phyloP scores from a whole-genome alignment of 2,329 filamentous ascomycete species.

The Hawksworthiomyces lignivorus region DNA sequence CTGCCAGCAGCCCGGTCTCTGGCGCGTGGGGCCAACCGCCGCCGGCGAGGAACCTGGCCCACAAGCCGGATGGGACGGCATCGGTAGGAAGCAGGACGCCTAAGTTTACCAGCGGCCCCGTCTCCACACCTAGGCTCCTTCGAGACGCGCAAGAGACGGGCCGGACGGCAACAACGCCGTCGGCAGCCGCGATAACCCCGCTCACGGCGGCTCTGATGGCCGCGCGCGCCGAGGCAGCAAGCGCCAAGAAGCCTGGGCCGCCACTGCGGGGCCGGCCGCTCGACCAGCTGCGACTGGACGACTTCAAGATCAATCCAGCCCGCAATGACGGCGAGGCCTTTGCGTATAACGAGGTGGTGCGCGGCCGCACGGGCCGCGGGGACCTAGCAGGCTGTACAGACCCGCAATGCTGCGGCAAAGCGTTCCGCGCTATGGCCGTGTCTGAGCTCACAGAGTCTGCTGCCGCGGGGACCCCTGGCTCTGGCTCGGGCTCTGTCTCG shows the following conservation, averaged over 20 bases:
- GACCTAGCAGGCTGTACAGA: conserved; percentile 68
- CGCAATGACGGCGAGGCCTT: conserved; percentile 63
- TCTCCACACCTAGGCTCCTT: background rate
- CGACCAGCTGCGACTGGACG: conserved; percentile 51
- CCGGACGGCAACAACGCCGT: too few species aligned
- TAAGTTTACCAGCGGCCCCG: background rate
- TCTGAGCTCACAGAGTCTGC: conserved; percentile 39
- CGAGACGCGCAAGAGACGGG: background rate
- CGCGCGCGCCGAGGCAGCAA: background rate
- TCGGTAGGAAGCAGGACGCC: too few species aligned
- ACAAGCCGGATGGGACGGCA: background rate
- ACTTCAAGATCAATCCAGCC: conserved; percentile 76
- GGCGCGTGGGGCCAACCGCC: conserved; percentile 10
- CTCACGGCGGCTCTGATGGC: conserved; percentile 1
- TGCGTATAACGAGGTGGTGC: conserved; percentile 68
- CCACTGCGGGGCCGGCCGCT: conserved; percentile 51
- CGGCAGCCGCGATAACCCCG: background rate
- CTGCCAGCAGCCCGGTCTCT: conserved; percentile 1
- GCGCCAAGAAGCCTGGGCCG: background rate
- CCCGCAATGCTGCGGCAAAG: conserved; percentile 66
- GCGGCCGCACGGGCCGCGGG: conserved; percentile 60
- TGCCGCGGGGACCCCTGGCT: conserved; percentile 27
- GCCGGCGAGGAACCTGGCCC: conserved; percentile 7
- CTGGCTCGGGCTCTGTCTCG: too few species aligned
- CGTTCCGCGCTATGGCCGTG: conserved; percentile 59